Percentiles rank a stretch among this genome's conserved stretches.
These are phyloP conservation scores for Volvox reticuliferus DNA, from an alignment of 139 green algal genomes.

Conservation along the genomic window DNA sequence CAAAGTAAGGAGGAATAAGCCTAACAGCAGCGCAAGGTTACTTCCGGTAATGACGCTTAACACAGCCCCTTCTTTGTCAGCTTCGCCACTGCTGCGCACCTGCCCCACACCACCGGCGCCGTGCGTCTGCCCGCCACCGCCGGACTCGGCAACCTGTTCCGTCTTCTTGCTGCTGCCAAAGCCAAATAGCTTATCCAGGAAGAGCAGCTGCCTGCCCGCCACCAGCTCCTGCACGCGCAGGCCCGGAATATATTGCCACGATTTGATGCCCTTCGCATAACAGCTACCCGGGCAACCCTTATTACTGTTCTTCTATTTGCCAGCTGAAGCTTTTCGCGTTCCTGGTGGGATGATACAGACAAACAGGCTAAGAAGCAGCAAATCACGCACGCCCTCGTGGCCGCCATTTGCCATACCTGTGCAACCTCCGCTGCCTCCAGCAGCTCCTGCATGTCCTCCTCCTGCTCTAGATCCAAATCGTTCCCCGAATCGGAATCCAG, in stretches of 20 bases:
- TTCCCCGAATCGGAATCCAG: neutral
- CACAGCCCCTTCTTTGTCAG: no score
- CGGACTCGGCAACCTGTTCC: neutral
- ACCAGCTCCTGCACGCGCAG: neutral
- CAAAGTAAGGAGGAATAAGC: no score
- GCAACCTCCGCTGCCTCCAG: constrained; percentile 2
- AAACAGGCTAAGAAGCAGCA: no score
- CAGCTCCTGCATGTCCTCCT: constrained; percentile 20
- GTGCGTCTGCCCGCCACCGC: neutral
- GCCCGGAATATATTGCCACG: neutral
- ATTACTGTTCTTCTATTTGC: no score
- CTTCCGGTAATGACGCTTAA: no score
- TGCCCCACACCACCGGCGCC: neutral
- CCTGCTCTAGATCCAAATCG: neutral
- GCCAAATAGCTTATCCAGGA: neutral
- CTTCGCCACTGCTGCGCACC: no score
- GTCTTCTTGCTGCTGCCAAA: neutral
- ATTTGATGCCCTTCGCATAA: neutral
- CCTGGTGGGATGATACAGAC: no score
- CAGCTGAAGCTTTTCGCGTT: no score
- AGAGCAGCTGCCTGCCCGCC: neutral
- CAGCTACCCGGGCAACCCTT: no score
- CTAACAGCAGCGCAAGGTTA: no score
- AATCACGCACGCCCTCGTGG: no score
- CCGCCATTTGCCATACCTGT: neutral